Conservation (phyloP, 1,284 basidiomycete genomes). For the Microbotryum saponariae region DNA sequence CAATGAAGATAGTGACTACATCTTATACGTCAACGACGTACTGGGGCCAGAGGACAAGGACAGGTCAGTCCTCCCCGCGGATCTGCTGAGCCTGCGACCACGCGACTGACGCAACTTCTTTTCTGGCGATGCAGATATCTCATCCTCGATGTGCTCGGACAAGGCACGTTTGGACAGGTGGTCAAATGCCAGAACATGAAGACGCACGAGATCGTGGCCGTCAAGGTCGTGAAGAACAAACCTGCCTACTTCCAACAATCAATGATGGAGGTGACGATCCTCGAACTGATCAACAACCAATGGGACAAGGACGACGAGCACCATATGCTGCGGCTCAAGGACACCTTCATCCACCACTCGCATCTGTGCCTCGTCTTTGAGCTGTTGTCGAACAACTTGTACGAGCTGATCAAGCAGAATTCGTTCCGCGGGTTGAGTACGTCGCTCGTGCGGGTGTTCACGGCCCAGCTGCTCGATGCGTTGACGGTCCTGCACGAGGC, state of each 20-base stretch:
- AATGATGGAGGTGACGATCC: constrained; percentile 99
- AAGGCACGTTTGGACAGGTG: constrained; percentile 98
- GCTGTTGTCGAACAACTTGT: constrained; percentile 91
- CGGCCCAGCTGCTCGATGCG: constrained; percentile 86
- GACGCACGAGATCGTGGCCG: constrained; percentile 95
- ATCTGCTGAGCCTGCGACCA: not conserved
- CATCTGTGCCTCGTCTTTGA: constrained; percentile 98
- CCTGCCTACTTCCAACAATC: constrained; percentile 98
- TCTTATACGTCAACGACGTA: constrained; percentile 94
- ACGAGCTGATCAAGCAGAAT: constrained; percentile 99
- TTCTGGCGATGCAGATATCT: constrained; percentile 62
- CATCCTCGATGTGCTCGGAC: constrained; percentile 94
- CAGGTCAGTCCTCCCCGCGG: constrained; percentile 54
- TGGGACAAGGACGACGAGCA: constrained; percentile 91
- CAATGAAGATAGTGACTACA: constrained; percentile 96
- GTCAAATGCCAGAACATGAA: constrained; percentile 99
- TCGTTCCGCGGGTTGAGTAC: constrained; percentile 96
- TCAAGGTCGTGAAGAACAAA: constrained; percentile 99
- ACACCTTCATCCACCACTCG: constrained; percentile 93
- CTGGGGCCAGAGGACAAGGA: constrained; percentile 72
- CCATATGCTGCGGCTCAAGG: constrained; percentile 88
- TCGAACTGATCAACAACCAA: constrained; percentile 88
- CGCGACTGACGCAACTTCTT: not conserved
- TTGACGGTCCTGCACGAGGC: constrained; percentile 90
- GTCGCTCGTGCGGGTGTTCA: constrained; percentile 96